Percentiles rank a stretch among this genome's conserved stretches.
Conservation (phyloP, 2,329 filamentous ascomycete species). For the Aspergillus eucalypticola region DNA sequence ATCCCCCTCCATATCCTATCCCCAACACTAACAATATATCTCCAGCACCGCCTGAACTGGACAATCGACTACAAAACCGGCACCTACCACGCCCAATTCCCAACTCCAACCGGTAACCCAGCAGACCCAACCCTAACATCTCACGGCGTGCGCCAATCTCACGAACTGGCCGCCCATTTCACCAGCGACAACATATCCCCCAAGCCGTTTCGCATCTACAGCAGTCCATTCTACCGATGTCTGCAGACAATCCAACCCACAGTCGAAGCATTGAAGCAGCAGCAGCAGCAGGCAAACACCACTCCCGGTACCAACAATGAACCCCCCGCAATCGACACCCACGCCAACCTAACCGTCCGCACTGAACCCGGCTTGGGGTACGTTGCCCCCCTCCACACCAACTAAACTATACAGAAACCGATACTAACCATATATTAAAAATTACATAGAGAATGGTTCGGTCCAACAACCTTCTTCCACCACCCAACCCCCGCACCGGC, state of each 20-base stretch:
- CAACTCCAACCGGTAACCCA: conserved; percentile 82
- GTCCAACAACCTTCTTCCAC: conserved; percentile 72
- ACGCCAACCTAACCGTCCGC: conserved; percentile 44
- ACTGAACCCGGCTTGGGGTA: conserved; percentile 57
- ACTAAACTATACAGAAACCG: not conserved
- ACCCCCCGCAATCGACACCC: conserved; percentile 33
- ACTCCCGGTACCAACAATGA: not conserved
- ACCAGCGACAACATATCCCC: conserved; percentile 34
- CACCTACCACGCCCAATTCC: conserved; percentile 70
- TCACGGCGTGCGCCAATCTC: conserved; percentile 80
- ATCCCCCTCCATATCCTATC: not conserved
- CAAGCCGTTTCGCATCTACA: conserved; percentile 64
- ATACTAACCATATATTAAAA: too few relatives aligned
- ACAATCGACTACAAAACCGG: conserved; percentile 79
- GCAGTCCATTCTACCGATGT: conserved; percentile 83
- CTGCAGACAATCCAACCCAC: conserved; percentile 77
- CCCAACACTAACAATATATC: conserved; percentile 54
- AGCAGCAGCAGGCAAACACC: conserved; percentile 13
- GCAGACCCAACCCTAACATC: conserved; percentile 85
- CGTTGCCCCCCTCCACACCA: conserved; percentile 14
- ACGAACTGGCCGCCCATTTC: conserved; percentile 64
- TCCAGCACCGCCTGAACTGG: conserved; percentile 94
- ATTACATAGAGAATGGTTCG: conserved; percentile 80
- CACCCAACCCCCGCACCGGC: conserved; percentile 76
- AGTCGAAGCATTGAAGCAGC: conserved; percentile 44